Conservation (phyloP, 1,139 yeast species). For the Protomyces macrosporus region DNA sequence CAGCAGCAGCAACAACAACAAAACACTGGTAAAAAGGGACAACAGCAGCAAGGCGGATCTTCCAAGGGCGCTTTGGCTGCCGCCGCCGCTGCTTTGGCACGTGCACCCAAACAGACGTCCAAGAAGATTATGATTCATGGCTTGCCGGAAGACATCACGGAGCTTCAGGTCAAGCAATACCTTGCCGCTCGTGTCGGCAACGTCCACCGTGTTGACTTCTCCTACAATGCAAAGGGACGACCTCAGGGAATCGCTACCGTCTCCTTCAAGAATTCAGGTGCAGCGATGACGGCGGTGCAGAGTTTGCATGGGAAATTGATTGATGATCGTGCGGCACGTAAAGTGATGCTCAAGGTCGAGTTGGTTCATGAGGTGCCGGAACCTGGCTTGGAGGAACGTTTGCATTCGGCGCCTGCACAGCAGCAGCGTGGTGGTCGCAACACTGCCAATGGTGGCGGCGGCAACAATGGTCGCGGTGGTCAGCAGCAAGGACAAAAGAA, state of each 20-base stretch:
- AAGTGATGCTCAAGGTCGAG: conserved; percentile 48
- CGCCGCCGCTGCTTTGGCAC: neutral
- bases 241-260: conserved; percentile 90
- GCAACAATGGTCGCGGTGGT: conserved; percentile 25
- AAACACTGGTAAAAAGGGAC: neutral
- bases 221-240: conserved; percentile 82
- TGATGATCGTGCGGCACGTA: conserved; percentile 57
- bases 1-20: conserved; percentile 13
- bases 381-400: conserved; percentile 24
- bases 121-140: conserved; percentile 21
- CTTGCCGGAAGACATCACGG: conserved; percentile 24
- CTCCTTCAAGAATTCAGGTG: conserved; percentile 63
- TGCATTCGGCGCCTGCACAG: conserved; percentile 54
- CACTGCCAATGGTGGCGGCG: conserved; percentile 48
- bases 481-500: conserved; percentile 43
- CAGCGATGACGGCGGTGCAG: conserved; percentile 47
- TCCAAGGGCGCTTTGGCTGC: neutral
- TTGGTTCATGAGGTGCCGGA: conserved; percentile 7
- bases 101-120: neutral
- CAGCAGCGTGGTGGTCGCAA: conserved; percentile 70
- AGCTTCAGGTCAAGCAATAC: conserved; percentile 57
- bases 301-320: conserved; percentile 55
- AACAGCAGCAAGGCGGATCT: neutral
- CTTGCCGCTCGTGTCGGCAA: conserved; percentile 86
- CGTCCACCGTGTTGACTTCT: conserved; percentile 62